These are phyloP conservation scores for Starmerella vaccinii DNA, from an alignment of 805 yeast genomes.

Conservation along the genomic window DNA sequence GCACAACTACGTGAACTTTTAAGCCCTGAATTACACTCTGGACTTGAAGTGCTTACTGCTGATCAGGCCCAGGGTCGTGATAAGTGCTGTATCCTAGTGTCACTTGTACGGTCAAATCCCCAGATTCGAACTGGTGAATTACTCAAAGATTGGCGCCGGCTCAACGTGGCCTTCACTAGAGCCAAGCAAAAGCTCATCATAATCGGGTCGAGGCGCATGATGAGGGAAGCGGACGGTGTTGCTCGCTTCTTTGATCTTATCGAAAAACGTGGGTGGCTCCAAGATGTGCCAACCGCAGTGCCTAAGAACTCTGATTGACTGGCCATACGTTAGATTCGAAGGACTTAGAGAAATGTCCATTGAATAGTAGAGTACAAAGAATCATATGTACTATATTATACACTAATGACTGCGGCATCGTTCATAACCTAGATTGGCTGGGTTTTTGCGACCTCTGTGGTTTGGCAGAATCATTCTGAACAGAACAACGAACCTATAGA, in stretches of 20 bases:
- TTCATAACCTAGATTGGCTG: no score
- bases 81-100: constrained; percentile 80
- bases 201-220: constrained; percentile 57
- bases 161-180: constrained; percentile 90
- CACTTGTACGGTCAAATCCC: constrained; percentile 74
- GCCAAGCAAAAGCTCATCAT: constrained; percentile 75
- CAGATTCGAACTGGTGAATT: constrained; percentile 62
- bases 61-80: constrained; percentile 96
- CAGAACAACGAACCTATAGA: no score
- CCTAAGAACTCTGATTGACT: no score
- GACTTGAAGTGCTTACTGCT: constrained; percentile 76
- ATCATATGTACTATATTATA: background rate
- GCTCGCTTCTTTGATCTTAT: constrained; percentile 18
- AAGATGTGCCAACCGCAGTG: no score
- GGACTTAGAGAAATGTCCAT: background rate
- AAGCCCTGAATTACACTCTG: constrained; percentile 14
- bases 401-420: no score
- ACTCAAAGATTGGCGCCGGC: constrained; percentile 77
- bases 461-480: no score
- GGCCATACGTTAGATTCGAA: no score
- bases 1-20: constrained; percentile 31
- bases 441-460: no score
- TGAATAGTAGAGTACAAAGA: background rate
- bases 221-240: constrained; percentile 20
- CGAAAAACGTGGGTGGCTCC: constrained; percentile 15